Base-by-base conservation (phyloP, 2,329 filamentous ascomycete species). In the Xylaria sp. region DNA sequence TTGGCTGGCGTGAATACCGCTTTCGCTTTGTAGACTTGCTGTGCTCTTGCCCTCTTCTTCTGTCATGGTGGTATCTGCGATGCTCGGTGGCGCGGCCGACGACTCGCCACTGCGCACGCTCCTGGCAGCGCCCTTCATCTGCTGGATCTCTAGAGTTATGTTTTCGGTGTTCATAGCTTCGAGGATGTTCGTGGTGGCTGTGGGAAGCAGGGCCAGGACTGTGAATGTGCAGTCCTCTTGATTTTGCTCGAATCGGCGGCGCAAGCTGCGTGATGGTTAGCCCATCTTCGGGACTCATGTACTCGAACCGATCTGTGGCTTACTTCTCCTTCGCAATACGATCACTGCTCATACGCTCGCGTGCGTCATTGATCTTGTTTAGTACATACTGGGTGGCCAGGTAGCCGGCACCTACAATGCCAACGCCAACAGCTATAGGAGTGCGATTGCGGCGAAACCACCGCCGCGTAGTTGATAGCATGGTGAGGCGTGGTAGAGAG, bases 151-250 rank as follows among this genome's bases (percentile, higher is more conserved):
- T 73, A 94, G 91, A 4, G 95, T 95, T 76, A 98, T 93, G 76
- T 92, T 90, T 80, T 99, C 96, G 51, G 97, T 97, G 61, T 97
- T 93, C 75, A 98, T 88, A 36, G 92, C 90, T 73, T 93, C 90
- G 76, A 98, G 85, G 75, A 99, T 92, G 78, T 97, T 95, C 73
- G 96, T 90, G 27, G 94, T 94, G 6, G 94, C 93, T 39, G 95
- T 97, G 4, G 96, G 96, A 9, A 99, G 87, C 64, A 99, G 89
- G 34, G 95, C 96, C n/a, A 98, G 90, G 53, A 98, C 94, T 45
- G 96, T 99, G 79, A 97, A 98, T 56, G 95, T 98, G 82, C 96
- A 99, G 81, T 99, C 96, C 79, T 97, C 95, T 79, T 99, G 96
- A 81, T 99, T 99, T 82, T 99, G 96, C 80, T 98, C 93, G 82